Evolutionary conservation across 495 filamentous ascomycete genomes (phyloP).

Genomic region (Xylaria nigripes): DNA sequence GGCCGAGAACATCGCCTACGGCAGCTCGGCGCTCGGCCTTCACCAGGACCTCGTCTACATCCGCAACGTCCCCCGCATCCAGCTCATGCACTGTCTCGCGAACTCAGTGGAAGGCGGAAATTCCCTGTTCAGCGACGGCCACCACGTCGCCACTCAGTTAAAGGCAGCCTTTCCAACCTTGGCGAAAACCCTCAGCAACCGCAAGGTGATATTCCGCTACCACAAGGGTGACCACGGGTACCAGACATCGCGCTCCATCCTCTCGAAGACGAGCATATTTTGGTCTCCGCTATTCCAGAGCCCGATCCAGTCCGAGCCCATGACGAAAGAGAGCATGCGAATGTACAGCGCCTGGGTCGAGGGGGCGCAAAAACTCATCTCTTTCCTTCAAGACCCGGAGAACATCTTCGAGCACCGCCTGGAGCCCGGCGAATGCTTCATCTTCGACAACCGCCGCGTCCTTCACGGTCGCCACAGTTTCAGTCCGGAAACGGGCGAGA

Average conservation of each 20-base stretch:
- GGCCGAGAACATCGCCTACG: slow-evolving; percentile 90
- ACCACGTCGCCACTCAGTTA: slow-evolving; percentile 50
- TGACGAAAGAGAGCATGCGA: not conserved
- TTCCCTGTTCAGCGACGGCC: slow-evolving; percentile 71
- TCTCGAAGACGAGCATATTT: slow-evolving; percentile 44
- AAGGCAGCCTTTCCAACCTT: slow-evolving; percentile 14
- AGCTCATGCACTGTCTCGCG: slow-evolving; percentile 78
- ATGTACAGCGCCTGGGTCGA: slow-evolving; percentile 22
- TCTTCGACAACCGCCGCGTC: slow-evolving; percentile 77
- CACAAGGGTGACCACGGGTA: slow-evolving; percentile 56
- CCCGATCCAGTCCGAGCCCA: slow-evolving; percentile 1
- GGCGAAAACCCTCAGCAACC: slow-evolving; percentile 32
- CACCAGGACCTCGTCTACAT: slow-evolving; percentile 95
- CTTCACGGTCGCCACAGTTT: slow-evolving; percentile 73
- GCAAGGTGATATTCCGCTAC: slow-evolving; percentile 59
- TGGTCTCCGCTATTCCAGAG: slow-evolving; percentile 53
- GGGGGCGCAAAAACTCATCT: slow-evolving; percentile 40
- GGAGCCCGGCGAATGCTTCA: slow-evolving; percentile 68
- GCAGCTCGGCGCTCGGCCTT: slow-evolving; percentile 63
- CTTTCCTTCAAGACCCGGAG: slow-evolving; percentile 35
- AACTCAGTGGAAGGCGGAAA: slow-evolving; percentile 69
- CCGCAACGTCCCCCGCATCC: slow-evolving; percentile 64
- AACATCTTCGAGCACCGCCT: slow-evolving; percentile 63
- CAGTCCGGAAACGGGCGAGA: slow-evolving; percentile 47
- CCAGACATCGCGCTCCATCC: slow-evolving; percentile 43